A percentile compares a stretch with the other conserved stretches of the same genome.
Evolutionary conservation across 345 rosid species (phyloP).

Genomic region (Hevea brasiliensis): DNA sequence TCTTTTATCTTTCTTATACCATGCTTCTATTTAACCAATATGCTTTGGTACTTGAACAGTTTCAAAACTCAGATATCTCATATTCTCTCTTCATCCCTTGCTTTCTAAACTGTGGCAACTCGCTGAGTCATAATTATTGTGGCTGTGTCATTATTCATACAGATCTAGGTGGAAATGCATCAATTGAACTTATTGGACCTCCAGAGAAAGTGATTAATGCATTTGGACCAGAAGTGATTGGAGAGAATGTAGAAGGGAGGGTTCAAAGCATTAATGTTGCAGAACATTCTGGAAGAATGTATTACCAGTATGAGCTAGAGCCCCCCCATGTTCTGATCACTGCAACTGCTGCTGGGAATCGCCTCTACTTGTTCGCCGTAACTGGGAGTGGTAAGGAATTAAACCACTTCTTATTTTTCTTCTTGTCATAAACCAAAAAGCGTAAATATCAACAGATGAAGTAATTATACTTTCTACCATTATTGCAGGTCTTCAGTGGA

Average conservation of each 20-base stretch:
- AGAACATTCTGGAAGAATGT: conserved; percentile 69
- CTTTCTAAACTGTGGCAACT: neutral
- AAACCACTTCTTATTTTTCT: neutral
- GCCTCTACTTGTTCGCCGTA: conserved; percentile 74
- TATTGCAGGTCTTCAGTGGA: conserved; percentile 87
- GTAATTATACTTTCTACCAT: neutral
- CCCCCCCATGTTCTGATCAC: conserved; percentile 88
- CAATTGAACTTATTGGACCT: conserved; percentile 76
- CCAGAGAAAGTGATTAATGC: conserved; percentile 90
- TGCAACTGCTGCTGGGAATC: conserved; percentile 96
- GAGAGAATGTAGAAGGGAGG: conserved; percentile 91
- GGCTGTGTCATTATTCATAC: conserved; percentile 5
- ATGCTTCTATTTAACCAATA: neutral
- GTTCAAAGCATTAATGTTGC: conserved; percentile 64
- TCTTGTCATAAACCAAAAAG: neutral
- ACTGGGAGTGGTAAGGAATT: conserved; percentile 59
- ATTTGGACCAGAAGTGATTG: conserved; percentile 89
- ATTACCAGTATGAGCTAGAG: conserved; percentile 87
- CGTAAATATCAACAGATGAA: neutral
- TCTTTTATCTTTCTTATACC: neutral
- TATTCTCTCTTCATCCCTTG: neutral
- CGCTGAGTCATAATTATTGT: neutral
- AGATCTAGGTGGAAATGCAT: conserved; percentile 72
- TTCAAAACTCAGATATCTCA: no score
- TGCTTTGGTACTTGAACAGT: neutral